A percentile compares a stretch with the other conserved stretches of the same genome.
Evolutionary conservation across 169 alveolate species (phyloP).

Genomic region (Condylostoma magnum): DNA sequence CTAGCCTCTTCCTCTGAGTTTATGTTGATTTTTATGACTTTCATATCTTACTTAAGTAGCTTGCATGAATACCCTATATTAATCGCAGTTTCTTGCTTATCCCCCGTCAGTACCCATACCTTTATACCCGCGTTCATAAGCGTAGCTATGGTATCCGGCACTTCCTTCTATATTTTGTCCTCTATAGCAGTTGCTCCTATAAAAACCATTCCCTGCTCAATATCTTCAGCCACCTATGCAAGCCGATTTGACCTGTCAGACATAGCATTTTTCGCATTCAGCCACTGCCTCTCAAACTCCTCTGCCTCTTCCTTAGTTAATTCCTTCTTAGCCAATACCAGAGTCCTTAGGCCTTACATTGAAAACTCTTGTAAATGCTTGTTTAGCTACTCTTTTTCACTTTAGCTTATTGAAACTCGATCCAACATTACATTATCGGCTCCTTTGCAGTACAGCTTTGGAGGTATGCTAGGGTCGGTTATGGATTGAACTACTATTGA

Average conservation of each 20-base stretch:
- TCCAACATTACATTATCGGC: conserved; percentile 39
- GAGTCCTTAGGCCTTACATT: conserved; percentile 90
- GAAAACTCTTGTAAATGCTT: conserved; percentile 68
- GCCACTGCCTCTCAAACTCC: conserved; percentile 71
- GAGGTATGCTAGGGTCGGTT: conserved; percentile 44
- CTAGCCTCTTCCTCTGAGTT: neutral
- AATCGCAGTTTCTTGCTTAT: conserved; percentile 82
- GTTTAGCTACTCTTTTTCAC: conserved; percentile 31
- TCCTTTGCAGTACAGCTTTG: conserved; percentile 34
- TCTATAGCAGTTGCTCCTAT: conserved; percentile 93
- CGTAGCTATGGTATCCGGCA: conserved; percentile 78
- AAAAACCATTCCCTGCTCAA: conserved; percentile 82
- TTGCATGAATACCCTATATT: conserved; percentile 82
- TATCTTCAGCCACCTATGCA: conserved; percentile 73
- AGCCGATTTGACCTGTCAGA: conserved; percentile 71
- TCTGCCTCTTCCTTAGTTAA: conserved; percentile 75
- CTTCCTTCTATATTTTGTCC: conserved; percentile 88
- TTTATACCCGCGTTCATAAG: conserved; percentile 82
- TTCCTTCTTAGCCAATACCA: conserved; percentile 88
- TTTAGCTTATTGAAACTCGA: conserved; percentile 40
- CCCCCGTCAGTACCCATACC: conserved; percentile 90
- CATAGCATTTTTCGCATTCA: conserved; percentile 70
- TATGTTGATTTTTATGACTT: neutral
- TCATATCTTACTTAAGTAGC: conserved; percentile 33
- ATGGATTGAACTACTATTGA: conserved; percentile 61